phyloP scores from a whole-genome alignment of 2,329 filamentous ascomycete genomes.

The Purpureocillium takamizusanense region DNA sequence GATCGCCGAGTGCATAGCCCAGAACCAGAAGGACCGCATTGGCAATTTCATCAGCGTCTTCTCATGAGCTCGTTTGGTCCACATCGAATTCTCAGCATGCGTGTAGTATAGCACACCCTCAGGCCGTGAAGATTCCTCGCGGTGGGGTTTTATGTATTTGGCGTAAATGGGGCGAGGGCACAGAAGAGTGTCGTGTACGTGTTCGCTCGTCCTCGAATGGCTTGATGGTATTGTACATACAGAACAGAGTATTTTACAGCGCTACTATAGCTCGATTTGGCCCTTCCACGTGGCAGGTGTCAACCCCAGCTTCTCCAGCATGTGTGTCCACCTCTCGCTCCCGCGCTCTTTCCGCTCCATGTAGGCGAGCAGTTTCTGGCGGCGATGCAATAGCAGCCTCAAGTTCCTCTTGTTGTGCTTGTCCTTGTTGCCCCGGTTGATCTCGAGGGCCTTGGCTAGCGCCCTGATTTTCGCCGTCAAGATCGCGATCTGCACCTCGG shows the following conservation, averaged over 20 bases:
- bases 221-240: conserved; percentile 41
- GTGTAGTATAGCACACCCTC: conserved; percentile 33
- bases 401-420: conserved; percentile 93
- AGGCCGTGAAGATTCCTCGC: conserved; percentile 27
- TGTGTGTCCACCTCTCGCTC: conserved; percentile 78
- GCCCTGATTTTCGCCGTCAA: conserved; percentile 88
- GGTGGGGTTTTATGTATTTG: conserved; percentile 17
- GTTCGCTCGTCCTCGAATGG: conserved; percentile 16
- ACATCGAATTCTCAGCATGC: conserved; percentile 17
- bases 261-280: conserved; percentile 53
- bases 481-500: conserved; percentile 96
- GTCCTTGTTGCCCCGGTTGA: conserved; percentile 65
- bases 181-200: conserved; percentile 8
- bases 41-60: conserved; percentile 99
- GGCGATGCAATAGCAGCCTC: conserved; percentile 72
- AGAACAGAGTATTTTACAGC: conserved; percentile 33
- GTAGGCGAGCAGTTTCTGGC: conserved; percentile 84
- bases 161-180: conserved; percentile 18
- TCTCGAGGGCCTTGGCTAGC: conserved; percentile 62
- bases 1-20: conserved; percentile 99
- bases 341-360: conserved; percentile 84
- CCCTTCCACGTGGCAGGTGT: conserved; percentile 83
- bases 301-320: conserved; percentile 77
- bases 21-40: conserved; percentile 98
- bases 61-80: conserved; percentile 31